phyloP scores from a whole-genome alignment of 2,329 filamentous ascomycete genomes.

The Pezicula carpinea region DNA sequence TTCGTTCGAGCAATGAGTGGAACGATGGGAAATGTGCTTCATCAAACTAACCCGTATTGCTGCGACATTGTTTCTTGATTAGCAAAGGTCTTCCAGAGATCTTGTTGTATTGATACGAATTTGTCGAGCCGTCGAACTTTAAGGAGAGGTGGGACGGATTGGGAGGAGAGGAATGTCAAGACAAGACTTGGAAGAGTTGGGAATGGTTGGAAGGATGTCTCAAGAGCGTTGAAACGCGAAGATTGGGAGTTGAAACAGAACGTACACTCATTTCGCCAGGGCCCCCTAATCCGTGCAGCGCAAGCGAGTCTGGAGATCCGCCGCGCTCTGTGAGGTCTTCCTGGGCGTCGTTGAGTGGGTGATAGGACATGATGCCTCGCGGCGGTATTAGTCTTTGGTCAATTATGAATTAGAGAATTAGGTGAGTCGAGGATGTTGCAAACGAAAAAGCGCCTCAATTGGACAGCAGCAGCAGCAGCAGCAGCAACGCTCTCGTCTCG shows the following conservation, averaged over 20 bases:
- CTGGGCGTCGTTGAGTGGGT: too few relatives aligned
- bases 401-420: too few relatives aligned
- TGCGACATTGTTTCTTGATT: conserved; percentile 24
- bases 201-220: background rate
- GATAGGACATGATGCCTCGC: too few relatives aligned
- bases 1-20: background rate
- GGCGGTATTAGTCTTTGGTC: too few relatives aligned
- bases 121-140: conserved; percentile 2
- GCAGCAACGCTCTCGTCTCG: too few relatives aligned
- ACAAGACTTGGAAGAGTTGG: too few relatives aligned
- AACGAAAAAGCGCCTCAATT: too few relatives aligned
- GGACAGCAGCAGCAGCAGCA: too few relatives aligned
- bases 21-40: conserved; percentile 2
- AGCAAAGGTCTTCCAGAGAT: conserved; percentile 23
- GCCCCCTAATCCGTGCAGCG: conserved; percentile 7
- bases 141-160: conserved; percentile 2
- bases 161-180: background rate
- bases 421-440: too few relatives aligned
- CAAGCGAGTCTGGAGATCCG: background rate
- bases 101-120: conserved; percentile 8
- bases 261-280: conserved; percentile 25
- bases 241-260: conserved; percentile 19
- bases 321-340: background rate
- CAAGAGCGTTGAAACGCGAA: conserved; percentile 13
- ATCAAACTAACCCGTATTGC: conserved; percentile 25